phyloP scores from a whole-genome alignment of 1,284 basidiomycete species.

The Salmacisia buchloeana region DNA sequence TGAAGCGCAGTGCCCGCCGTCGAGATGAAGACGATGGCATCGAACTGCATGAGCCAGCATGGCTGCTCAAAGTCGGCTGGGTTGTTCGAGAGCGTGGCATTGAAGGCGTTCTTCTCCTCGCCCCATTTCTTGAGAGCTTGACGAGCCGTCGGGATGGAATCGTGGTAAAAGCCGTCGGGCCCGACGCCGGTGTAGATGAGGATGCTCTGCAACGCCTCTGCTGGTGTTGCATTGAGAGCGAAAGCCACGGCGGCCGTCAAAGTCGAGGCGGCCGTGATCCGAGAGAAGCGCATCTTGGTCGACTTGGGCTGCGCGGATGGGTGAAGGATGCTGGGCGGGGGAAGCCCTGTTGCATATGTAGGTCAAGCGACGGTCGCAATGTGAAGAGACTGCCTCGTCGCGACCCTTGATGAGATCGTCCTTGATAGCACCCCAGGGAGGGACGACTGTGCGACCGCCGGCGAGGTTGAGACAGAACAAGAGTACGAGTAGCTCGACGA shows the following conservation, averaged over 20 bases:
- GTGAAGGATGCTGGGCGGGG: no score
- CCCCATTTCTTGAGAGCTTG: conserved; percentile 27
- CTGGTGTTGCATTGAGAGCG: neutral
- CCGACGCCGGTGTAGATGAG: conserved; percentile 12
- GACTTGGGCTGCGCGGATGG: no score
- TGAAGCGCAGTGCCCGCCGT: conserved; percentile 32
- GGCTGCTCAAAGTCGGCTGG: conserved; percentile 26
- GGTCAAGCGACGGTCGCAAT: no score
- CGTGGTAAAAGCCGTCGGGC: conserved; percentile 26
- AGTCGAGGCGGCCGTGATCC: neutral
- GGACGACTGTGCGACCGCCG: no score
- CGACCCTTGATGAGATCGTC: no score
- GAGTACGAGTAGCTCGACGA: no score
- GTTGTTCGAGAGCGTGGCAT: conserved; percentile 28
- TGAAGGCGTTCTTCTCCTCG: conserved; percentile 18
- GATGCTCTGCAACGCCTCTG: conserved; percentile 7
- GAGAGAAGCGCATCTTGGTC: neutral
- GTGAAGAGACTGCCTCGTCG: no score
- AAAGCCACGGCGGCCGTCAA: neutral
- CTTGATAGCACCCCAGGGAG: no score
- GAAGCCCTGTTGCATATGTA: no score
- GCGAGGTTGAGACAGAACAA: no score
- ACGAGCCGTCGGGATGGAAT: conserved; percentile 31
- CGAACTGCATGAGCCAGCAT: conserved; percentile 30
- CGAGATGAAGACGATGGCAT: conserved; percentile 37